Evolutionary conservation across 169 alveolate species (phyloP).

Genomic region (Plasmodium gonderi): DNA sequence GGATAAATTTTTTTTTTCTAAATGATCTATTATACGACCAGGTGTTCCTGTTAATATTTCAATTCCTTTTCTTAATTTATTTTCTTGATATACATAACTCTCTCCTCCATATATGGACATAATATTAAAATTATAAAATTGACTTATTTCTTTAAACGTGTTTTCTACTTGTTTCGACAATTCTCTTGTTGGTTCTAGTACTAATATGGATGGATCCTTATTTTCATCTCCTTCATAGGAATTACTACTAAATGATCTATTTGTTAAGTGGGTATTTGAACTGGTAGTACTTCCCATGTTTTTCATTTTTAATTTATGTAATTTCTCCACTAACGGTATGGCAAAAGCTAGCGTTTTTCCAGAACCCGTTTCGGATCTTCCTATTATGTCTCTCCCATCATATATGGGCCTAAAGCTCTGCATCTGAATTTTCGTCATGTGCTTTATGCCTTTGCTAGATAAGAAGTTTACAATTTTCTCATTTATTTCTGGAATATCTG

Average conservation of each 20-base stretch:
- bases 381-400: constrained; percentile 95
- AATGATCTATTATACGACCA: constrained; percentile 97
- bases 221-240: constrained; percentile 32
- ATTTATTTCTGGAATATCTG: constrained; percentile 18
- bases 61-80: constrained; percentile 93
- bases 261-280: no score
- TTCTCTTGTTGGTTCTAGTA: constrained; percentile 92
- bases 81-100: constrained; percentile 89
- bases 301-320: constrained; percentile 13
- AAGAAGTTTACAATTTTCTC: constrained; percentile 30
- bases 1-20: constrained; percentile 92
- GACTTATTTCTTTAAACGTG: constrained; percentile 81
- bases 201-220: constrained; percentile 80
- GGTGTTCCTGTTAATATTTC: constrained; percentile 97
- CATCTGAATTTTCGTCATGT: constrained; percentile 64
- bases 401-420: constrained; percentile 76
- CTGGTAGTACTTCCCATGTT: neutral
- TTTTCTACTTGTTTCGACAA: constrained; percentile 88
- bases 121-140: constrained; percentile 80
- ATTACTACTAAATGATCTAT: no score
- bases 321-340: constrained; percentile 87
- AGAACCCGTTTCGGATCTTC: constrained; percentile 92
- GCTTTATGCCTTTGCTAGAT: constrained; percentile 42
- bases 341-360: constrained; percentile 94
- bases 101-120: constrained; percentile 93